These are phyloP conservation scores for Wickerhamomyces ciferrii DNA, from an alignment of 805 yeast genomes.

Conservation along the genomic window DNA sequence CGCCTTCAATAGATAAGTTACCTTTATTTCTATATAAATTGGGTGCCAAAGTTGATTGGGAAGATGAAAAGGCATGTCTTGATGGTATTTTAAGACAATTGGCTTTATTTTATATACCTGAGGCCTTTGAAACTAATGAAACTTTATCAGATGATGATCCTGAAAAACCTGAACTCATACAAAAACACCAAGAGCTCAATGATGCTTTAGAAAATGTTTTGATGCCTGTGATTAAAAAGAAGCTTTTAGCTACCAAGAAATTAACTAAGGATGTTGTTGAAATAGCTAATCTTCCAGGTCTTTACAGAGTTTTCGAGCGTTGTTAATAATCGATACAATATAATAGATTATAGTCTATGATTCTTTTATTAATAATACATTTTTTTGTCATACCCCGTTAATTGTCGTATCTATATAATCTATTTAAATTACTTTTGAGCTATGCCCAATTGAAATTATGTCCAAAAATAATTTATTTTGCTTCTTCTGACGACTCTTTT, in stretches of 20 bases:
- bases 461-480: not conserved
- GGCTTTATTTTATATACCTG: constrained; percentile 72
- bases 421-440: too few relatives aligned
- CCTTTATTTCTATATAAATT: constrained; percentile 62
- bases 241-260: constrained; percentile 58
- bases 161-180: constrained; percentile 18
- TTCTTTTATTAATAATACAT: not conserved
- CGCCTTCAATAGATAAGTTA: constrained; percentile 59
- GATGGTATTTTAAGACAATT: constrained; percentile 60
- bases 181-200: constrained; percentile 26
- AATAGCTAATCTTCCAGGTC: constrained; percentile 86
- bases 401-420: not conserved
- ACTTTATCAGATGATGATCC: constrained; percentile 16
- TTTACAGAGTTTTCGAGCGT: constrained; percentile 89
- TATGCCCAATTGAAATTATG: not conserved
- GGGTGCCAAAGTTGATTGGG: constrained; percentile 57
- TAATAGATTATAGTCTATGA: too few relatives aligned
- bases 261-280: constrained; percentile 60
- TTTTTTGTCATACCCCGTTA: not conserved
- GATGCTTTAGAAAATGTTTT: constrained; percentile 47
- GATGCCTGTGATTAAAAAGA: constrained; percentile 59
- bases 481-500: not conserved
- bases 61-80: constrained; percentile 64
- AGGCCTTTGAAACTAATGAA: constrained; percentile 30
- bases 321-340: too few relatives aligned